These are phyloP conservation scores for Penicillium atrosanguineum DNA, from an alignment of 495 filamentous ascomycete species.

Conservation along the genomic window DNA sequence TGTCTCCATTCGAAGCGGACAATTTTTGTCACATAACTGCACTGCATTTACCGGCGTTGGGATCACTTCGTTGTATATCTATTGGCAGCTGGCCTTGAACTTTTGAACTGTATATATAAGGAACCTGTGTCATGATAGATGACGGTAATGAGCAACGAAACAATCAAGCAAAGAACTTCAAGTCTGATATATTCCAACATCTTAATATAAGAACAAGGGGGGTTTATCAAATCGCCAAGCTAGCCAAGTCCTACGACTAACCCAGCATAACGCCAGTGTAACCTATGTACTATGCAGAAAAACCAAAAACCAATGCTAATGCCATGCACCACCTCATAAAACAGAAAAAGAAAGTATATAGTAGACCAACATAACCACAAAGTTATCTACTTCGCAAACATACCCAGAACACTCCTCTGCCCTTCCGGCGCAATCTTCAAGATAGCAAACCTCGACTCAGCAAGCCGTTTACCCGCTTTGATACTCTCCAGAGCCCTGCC, in stretches of 20 bases:
- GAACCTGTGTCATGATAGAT: conserved; percentile 22
- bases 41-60: conserved; percentile 5
- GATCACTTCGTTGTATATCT: conserved; percentile 3
- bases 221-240: not conserved
- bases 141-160: conserved; percentile 27
- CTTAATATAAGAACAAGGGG: not conserved
- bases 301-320: conserved; percentile 13
- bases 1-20: not conserved
- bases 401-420: conserved; percentile 60
- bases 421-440: conserved; percentile 57
- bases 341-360: not conserved
- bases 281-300: not conserved
- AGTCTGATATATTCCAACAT: not conserved
- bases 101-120: conserved; percentile 24
- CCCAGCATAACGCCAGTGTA: not conserved
- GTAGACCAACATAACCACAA: too few species aligned
- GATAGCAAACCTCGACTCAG: conserved; percentile 68
- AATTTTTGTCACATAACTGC: not conserved
- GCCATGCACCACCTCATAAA: not conserved
- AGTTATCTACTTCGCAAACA: conserved; percentile 28
- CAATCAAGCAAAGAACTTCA: conserved; percentile 8
- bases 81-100: not conserved
- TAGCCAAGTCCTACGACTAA: not conserved
- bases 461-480: conserved; percentile 66
- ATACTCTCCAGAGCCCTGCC: conserved; percentile 74